phyloP scores from a whole-genome alignment of 108 stramenopile genomes.

The Pseudonitzschia multiseries region DNA sequence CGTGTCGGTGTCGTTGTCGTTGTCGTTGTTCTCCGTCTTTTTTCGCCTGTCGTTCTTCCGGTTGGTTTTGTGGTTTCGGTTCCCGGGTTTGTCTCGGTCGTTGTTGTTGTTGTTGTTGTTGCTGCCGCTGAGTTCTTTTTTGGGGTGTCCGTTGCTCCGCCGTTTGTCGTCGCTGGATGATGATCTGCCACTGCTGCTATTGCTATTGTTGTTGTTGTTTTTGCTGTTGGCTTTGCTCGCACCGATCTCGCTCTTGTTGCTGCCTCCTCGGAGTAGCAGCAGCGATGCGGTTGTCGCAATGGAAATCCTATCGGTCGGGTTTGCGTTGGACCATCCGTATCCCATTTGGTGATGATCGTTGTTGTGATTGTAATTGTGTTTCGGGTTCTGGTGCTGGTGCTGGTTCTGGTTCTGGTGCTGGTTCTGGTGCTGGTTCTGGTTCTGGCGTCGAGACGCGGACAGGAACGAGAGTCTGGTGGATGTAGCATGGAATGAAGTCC shows the following conservation, averaged over 20 bases:
- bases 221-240: background rate
- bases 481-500: too few relatives aligned
- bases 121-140: background rate
- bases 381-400: too few relatives aligned
- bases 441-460: background rate
- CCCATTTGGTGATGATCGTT: background rate
- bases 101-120: too few relatives aligned
- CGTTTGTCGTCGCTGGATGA: background rate
- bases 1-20: background rate
- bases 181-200: background rate
- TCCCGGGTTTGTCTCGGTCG: too few relatives aligned
- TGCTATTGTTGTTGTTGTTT: background rate
- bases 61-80: background rate
- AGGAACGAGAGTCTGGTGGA: background rate
- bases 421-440: too few relatives aligned
- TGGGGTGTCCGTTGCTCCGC: background rate
- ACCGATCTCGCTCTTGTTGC: background rate
- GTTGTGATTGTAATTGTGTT: too few relatives aligned
- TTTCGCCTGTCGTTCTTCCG: background rate
- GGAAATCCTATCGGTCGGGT: background rate
- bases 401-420: too few relatives aligned
- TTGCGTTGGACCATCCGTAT: background rate
- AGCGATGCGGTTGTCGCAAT: background rate
- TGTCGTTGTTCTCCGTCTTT: background rate
- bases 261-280: constrained; percentile 6